These are phyloP conservation scores for Neolentinus lepideus DNA, from an alignment of 1,284 basidiomycete species.

Conservation along the genomic window DNA sequence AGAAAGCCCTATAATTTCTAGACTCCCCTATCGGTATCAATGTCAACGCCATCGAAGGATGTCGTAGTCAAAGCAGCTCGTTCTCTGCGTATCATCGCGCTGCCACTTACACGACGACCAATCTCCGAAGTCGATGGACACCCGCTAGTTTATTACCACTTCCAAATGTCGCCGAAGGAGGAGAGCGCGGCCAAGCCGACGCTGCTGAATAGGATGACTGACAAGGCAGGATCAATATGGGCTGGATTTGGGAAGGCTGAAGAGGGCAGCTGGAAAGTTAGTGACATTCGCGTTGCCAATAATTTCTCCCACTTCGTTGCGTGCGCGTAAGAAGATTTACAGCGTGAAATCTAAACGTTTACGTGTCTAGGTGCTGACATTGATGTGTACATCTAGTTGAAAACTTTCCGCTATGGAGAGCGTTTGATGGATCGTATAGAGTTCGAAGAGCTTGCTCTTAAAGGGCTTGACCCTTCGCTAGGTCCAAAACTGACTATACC, in stretches of 20 bases:
- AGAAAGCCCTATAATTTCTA: background rate
- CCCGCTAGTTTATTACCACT: conserved; percentile 36
- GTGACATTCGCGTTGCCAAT: no score
- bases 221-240: conserved; percentile 52
- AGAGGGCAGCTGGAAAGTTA: conserved; percentile 63
- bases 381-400: conserved; percentile 31
- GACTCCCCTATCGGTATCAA: background rate
- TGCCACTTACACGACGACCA: conserved; percentile 29
- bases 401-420: conserved; percentile 55
- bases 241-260: conserved; percentile 55
- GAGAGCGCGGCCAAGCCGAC: conserved; percentile 10
- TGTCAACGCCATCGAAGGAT: background rate
- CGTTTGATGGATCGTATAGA: conserved; percentile 61
- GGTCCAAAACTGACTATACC: conserved; percentile 33
- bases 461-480: conserved; percentile 59
- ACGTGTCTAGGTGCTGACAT: background rate
- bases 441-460: conserved; percentile 70
- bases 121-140: conserved; percentile 9
- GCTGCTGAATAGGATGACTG: conserved; percentile 27
- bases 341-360: conserved; percentile 1
- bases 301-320: no score
- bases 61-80: conserved; percentile 15
- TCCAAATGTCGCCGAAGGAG: conserved; percentile 25
- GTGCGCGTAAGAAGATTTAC: background rate
- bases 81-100: conserved; percentile 39